These are phyloP conservation scores for Boletellus ananas DNA, from an alignment of 768 basidiomycete species.

Conservation along the genomic window DNA sequence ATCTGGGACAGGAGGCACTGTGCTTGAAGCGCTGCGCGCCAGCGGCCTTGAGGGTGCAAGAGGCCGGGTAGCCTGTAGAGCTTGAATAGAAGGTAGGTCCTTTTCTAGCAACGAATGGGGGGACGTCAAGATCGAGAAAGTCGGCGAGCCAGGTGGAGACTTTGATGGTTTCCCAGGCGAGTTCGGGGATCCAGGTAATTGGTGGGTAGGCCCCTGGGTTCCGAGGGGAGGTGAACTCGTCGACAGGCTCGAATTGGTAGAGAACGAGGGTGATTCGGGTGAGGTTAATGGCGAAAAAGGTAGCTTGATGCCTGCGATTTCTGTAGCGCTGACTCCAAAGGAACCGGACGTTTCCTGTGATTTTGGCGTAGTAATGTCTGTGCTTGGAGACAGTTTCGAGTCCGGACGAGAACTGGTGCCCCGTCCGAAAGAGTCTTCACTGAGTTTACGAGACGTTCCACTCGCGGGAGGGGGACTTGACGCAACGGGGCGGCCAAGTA, in stretches of 20 bases:
- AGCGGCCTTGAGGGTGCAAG: slow-evolving; percentile 12
- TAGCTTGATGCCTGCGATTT: slow-evolving; percentile 30
- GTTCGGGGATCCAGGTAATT: slow-evolving; percentile 15
- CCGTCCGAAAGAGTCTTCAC: slow-evolving; percentile 34
- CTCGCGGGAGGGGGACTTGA: slow-evolving; percentile 28
- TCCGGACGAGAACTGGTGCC: slow-evolving; percentile 35
- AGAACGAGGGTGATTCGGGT: slow-evolving; percentile 32
- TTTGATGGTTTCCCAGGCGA: slow-evolving; percentile 14
- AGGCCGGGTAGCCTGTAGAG: slow-evolving; percentile 18
- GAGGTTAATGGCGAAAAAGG: slow-evolving; percentile 30
- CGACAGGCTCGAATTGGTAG: slow-evolving; percentile 27
- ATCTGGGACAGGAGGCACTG: slow-evolving; percentile 29
- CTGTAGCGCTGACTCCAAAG: slow-evolving; percentile 10
- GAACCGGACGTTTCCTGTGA: slow-evolving; percentile 17
- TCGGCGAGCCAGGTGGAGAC: slow-evolving; percentile 24
- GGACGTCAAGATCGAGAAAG: slow-evolving; percentile 36
- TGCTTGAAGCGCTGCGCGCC: slow-evolving; percentile 9
- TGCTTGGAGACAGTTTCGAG: slow-evolving; percentile 35
- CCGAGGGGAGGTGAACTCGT: slow-evolving; percentile 15
- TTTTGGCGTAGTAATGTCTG: slow-evolving; percentile 18
- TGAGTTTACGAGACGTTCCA: slow-evolving; percentile 27
- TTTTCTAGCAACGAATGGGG: slow-evolving; percentile 32
- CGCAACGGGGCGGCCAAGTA: slow-evolving; percentile 14
- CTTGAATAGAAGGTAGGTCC: slow-evolving; percentile 33
- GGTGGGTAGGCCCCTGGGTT: slow-evolving; percentile 12